Conservation (phyloP, 441 rosid genomes). For the Arabidopsis lyrata region DNA sequence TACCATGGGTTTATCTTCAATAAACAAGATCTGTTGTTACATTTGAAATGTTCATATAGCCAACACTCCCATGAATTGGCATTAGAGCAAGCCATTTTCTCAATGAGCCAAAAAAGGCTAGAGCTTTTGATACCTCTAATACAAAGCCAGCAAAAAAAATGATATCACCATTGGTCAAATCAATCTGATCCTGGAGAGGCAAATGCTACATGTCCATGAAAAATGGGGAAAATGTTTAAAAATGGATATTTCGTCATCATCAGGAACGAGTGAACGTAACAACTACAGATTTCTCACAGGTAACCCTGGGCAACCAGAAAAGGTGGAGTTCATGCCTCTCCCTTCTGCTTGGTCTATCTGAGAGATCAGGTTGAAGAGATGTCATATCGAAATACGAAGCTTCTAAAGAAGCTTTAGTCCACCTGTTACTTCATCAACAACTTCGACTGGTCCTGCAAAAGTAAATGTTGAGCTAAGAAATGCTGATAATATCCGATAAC, state of each 20-base stretch:
- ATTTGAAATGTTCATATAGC: slow-evolving; percentile 16
- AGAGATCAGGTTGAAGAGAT: slow-evolving; percentile 24
- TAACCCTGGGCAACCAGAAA: not conserved
- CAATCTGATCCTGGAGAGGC: slow-evolving; percentile 17
- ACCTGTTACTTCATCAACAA: slow-evolving; percentile 88
- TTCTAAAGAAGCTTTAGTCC: slow-evolving; percentile 78
- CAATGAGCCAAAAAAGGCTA: slow-evolving; percentile 18
- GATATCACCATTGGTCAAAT: slow-evolving; percentile 30
- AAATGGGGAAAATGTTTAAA: slow-evolving; percentile 3
- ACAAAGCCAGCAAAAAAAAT: slow-evolving; percentile 8
- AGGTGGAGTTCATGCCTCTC: slow-evolving; percentile 21
- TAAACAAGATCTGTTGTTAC: slow-evolving; percentile 31
- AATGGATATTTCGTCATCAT: slow-evolving; percentile 43
- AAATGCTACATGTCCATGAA: slow-evolving; percentile 14
- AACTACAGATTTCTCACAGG: not conserved
- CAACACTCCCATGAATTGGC: slow-evolving; percentile 3
- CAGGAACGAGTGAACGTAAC: slow-evolving; percentile 25
- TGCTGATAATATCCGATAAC: not conserved
- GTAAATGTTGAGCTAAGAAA: slow-evolving; percentile 10
- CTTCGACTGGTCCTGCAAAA: slow-evolving; percentile 75
- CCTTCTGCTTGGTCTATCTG: slow-evolving; percentile 31
- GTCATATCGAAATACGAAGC: slow-evolving; percentile 3
- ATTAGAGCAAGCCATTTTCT: slow-evolving; percentile 19
- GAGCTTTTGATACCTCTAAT: slow-evolving; percentile 16
- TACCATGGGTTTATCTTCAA: not conserved